Conservation (phyloP, 2,329 filamentous ascomycete species). For the Apiospora pterosperma region DNA sequence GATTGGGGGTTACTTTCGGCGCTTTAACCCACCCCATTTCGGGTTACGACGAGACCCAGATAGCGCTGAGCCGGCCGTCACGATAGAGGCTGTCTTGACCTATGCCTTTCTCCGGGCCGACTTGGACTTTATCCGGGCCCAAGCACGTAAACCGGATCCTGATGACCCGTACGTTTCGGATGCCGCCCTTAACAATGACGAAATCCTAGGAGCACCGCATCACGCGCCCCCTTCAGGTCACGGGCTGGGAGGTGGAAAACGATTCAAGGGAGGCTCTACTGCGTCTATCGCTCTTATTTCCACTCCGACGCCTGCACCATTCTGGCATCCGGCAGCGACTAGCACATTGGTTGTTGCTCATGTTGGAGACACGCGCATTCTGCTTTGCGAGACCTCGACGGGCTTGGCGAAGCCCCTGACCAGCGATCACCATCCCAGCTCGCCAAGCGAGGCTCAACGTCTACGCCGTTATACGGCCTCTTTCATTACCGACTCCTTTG, state of each 20-base stretch:
- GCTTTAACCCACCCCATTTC: conserved; percentile 83
- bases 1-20: conserved; percentile 90
- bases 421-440: conserved; percentile 88
- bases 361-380: conserved; percentile 87
- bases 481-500: conserved; percentile 93
- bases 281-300: conserved; percentile 87
- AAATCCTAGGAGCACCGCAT: conserved; percentile 67
- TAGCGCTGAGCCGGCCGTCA: conserved; percentile 42
- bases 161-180: conserved; percentile 70
- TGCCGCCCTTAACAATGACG: conserved; percentile 76
- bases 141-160: conserved; percentile 75
- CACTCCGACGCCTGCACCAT: conserved; percentile 85
- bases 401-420: conserved; percentile 79
- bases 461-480: conserved; percentile 79
- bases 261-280: conserved; percentile 92
- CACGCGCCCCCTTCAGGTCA: conserved; percentile 51
- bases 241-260: conserved; percentile 68
- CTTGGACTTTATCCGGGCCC: conserved; percentile 87
- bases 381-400: conserved; percentile 83
- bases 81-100: conserved; percentile 74
- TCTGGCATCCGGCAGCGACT: conserved; percentile 88
- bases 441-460: conserved; percentile 77
- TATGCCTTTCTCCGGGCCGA: conserved; percentile 95
- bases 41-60: conserved; percentile 31
- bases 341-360: conserved; percentile 84